These are phyloP conservation scores for Tetraselmis striata DNA, from an alignment of 139 green algal genomes.

Conservation along the genomic window DNA sequence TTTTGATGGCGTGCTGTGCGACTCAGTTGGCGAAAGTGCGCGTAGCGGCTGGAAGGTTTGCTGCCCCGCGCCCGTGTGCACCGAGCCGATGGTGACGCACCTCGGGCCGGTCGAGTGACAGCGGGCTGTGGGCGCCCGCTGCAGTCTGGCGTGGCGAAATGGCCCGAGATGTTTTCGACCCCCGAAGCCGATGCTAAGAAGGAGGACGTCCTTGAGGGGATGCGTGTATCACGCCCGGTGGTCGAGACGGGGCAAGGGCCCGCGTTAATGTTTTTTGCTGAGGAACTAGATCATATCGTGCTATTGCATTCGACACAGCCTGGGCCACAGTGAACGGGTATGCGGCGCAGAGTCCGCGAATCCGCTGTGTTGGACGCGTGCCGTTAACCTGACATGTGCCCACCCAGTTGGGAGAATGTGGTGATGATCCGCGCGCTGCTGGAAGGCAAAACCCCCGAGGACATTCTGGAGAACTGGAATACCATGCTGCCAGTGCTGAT, in stretches of 20 bases:
- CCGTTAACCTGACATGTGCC: too few relatives aligned
- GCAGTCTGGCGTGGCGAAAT: constrained; percentile 33
- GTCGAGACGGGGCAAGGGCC: constrained; percentile 87
- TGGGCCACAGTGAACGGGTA: too few relatives aligned
- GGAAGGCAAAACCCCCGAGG: constrained; percentile 59
- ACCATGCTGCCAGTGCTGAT: constrained; percentile 64
- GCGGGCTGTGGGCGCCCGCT: too few relatives aligned
- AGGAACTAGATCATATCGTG: too few relatives aligned
- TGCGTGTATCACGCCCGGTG: constrained; percentile 81
- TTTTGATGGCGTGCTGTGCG: constrained; percentile 96
- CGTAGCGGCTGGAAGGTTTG: constrained; percentile 81
- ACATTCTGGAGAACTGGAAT: constrained; percentile 76
- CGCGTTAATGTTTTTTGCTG: too few relatives aligned
- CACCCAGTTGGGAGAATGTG: constrained; percentile 90
- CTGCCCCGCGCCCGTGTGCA: background rate
- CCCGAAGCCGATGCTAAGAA: constrained; percentile 45
- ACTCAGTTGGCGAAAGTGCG: constrained; percentile 85
- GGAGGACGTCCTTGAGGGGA: constrained; percentile 67
- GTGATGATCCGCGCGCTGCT: constrained; percentile 83
- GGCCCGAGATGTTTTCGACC: constrained; percentile 80
- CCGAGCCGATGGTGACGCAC: too few relatives aligned
- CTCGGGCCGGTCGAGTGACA: too few relatives aligned
- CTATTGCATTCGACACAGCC: too few relatives aligned
- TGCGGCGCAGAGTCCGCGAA: too few relatives aligned
- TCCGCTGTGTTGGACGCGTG: too few relatives aligned